These are phyloP conservation scores for Saccharomyces eubayanus DNA, from an alignment of 805 yeast species.

Conservation along the genomic window DNA sequence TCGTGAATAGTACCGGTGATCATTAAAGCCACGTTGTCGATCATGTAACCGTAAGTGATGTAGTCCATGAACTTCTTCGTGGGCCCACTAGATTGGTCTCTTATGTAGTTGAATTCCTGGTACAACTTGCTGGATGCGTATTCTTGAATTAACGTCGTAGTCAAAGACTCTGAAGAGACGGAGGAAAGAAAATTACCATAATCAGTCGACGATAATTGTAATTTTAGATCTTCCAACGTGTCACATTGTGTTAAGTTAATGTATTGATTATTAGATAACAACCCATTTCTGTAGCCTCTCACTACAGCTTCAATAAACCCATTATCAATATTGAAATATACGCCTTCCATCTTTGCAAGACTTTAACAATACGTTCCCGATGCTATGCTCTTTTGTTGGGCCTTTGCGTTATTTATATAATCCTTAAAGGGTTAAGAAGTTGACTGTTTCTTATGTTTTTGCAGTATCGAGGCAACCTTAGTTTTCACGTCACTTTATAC, in stretches of 20 bases:
- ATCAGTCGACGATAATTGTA: slow-evolving; percentile 92
- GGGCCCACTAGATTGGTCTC: slow-evolving; percentile 75
- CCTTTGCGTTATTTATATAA: not conserved
- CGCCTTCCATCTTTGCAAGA: slow-evolving; percentile 66
- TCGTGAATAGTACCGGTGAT: slow-evolving; percentile 96
- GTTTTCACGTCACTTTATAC: not conserved
- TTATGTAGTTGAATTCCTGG: slow-evolving; percentile 76
- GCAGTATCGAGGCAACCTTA: not conserved
- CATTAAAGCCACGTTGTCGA: slow-evolving; percentile 91
- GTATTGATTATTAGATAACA: slow-evolving; percentile 71
- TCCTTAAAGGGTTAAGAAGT: not conserved
- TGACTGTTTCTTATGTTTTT: not conserved
- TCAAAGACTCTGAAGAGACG: slow-evolving; percentile 63
- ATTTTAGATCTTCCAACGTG: slow-evolving; percentile 82
- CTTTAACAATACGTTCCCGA: not conserved
- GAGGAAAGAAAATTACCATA: slow-evolving; percentile 86
- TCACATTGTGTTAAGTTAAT: slow-evolving; percentile 94
- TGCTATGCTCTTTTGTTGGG: not conserved
- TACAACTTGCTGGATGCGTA: slow-evolving; percentile 65
- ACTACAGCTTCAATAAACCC: slow-evolving; percentile 94
- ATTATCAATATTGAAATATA: slow-evolving; percentile 78
- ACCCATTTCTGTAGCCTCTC: slow-evolving; percentile 85
- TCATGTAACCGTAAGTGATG: slow-evolving; percentile 95
- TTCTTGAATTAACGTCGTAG: slow-evolving; percentile 81
- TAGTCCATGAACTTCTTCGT: slow-evolving; percentile 80